These are phyloP conservation scores for Hyphodiscus sp. DNA, from an alignment of 2,329 filamentous ascomycete genomes.

Conservation along the genomic window DNA sequence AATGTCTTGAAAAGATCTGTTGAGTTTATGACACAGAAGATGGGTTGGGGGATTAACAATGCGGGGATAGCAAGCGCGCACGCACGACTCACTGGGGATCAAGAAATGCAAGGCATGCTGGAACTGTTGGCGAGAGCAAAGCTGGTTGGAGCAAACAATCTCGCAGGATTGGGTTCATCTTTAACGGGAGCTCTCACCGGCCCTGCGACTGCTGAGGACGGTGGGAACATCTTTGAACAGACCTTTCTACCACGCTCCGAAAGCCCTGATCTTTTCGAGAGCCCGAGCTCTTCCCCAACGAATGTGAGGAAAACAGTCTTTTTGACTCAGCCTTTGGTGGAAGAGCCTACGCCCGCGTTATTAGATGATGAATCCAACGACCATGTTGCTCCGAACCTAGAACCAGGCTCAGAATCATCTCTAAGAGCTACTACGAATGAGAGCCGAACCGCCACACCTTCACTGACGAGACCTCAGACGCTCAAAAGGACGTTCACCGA, in stretches of 20 bases:
- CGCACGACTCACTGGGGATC: conserved; percentile 72
- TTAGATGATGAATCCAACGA: conserved; percentile 12
- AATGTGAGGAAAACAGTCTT: conserved; percentile 12
- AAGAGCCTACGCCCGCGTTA: conserved; percentile 13
- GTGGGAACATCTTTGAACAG: conserved; percentile 78
- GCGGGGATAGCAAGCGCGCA: conserved; percentile 77
- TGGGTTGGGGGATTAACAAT: conserved; percentile 68
- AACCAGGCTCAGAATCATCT: conserved; percentile 39
- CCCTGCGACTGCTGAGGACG: conserved; percentile 60
- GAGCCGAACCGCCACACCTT: conserved; percentile 47
- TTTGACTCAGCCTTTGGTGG: conserved; percentile 3
- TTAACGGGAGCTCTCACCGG: conserved; percentile 67
- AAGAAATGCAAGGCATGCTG: conserved; percentile 85
- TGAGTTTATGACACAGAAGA: conserved; percentile 85
- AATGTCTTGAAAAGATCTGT: conserved; percentile 89
- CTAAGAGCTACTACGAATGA: conserved; percentile 51
- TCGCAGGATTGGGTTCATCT: conserved; percentile 41
- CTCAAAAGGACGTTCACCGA: conserved; percentile 89
- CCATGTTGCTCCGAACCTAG: conserved; percentile 16
- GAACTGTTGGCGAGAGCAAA: conserved; percentile 80
- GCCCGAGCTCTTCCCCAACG: conserved; percentile 21
- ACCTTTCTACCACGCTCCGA: conserved; percentile 58
- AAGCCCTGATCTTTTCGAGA: conserved; percentile 41
- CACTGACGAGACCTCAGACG: conserved; percentile 54
- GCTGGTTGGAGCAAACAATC: conserved; percentile 62